These are phyloP conservation scores for Jacaranda mimosifolia DNA, from an alignment of 257 asterid species.

Conservation along the genomic window DNA sequence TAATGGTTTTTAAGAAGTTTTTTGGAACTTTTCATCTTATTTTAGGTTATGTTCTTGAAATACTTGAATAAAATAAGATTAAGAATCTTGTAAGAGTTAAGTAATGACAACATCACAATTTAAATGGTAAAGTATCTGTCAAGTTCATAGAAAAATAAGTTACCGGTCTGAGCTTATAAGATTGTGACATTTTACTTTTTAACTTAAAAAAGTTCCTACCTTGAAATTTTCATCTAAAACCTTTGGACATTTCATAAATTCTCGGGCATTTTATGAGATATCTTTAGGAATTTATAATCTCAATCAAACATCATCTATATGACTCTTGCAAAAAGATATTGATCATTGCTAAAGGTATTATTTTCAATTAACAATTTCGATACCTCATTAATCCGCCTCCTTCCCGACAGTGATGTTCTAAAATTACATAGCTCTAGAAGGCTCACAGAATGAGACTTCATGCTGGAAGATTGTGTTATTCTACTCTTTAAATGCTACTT, in stretches of 20 bases:
- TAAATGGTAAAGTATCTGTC: no score
- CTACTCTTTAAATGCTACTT: neutral
- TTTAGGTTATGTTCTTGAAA: no score
- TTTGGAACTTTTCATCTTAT: no score
- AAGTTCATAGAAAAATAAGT: neutral
- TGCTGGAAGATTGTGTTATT: neutral
- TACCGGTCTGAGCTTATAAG: neutral
- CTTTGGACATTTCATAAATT: neutral
- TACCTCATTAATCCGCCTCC: neutral
- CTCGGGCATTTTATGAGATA: neutral
- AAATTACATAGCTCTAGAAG: neutral
- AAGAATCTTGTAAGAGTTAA: no score
- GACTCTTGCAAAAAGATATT: neutral
- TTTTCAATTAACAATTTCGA: neutral
- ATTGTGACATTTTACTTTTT: neutral
- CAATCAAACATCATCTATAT: neutral
- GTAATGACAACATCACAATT: no score
- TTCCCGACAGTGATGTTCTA: neutral
- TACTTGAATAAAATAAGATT: no score
- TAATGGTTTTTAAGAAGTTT: no score
- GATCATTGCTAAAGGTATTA: neutral
- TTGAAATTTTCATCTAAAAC: neutral
- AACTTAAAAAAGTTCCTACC: neutral
- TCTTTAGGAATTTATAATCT: neutral
- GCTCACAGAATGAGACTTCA: neutral